These are phyloP conservation scores for Talaromyces thailandensis DNA, from an alignment of 495 filamentous ascomycete genomes.

Conservation along the genomic window DNA sequence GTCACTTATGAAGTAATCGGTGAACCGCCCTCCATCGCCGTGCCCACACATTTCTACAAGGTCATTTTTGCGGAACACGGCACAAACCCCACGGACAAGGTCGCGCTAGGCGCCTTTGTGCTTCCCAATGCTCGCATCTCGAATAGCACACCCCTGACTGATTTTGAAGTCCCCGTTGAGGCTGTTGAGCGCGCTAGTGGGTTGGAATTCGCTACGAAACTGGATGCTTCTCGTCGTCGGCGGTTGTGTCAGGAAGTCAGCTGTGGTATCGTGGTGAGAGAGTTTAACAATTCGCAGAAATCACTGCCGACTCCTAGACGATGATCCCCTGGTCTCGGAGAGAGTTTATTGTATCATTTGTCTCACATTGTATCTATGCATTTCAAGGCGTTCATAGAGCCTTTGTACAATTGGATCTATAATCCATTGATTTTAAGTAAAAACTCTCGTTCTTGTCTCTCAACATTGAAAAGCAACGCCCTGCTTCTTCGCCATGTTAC, in stretches of 20 bases:
- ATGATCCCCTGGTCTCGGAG: background rate
- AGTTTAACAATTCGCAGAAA: conserved; percentile 49
- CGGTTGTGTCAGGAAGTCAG: conserved; percentile 76
- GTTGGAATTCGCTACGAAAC: conserved; percentile 75
- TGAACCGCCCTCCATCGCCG: conserved; percentile 84
- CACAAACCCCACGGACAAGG: conserved; percentile 47
- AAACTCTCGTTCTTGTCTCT: too few species aligned
- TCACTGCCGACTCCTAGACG: conserved; percentile 2
- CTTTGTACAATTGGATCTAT: background rate
- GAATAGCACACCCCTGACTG: conserved; percentile 71
- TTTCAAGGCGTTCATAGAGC: conserved; percentile 1
- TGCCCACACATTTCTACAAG: conserved; percentile 98
- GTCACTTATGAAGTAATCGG: conserved; percentile 97
- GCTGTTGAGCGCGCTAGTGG: conserved; percentile 86
- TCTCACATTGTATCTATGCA: background rate
- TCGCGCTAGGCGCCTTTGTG: conserved; percentile 89
- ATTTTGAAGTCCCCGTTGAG: conserved; percentile 93
- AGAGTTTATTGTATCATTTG: background rate
- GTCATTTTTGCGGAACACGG: conserved; percentile 93
- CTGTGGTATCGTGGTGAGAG: conserved; percentile 71
- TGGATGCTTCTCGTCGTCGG: conserved; percentile 64
- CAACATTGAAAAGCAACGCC: conserved; percentile 83
- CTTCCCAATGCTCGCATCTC: conserved; percentile 86
- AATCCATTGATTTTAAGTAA: too few species aligned
- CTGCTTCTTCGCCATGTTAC: conserved; percentile 68